phyloP scores from a whole-genome alignment of 805 yeast genomes.

The Barnettozyma salicaria region DNA sequence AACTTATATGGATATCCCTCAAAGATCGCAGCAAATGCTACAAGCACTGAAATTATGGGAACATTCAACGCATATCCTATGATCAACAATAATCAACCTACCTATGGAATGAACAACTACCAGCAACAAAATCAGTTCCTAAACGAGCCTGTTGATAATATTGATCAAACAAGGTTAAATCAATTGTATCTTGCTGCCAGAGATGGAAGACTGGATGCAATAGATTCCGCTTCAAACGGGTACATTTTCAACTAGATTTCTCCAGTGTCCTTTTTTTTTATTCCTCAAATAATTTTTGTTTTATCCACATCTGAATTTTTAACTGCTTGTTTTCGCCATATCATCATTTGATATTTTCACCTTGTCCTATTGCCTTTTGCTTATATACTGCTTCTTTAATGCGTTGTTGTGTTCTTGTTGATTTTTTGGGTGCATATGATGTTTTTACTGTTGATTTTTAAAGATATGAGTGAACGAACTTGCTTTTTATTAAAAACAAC shows the following conservation, averaged over 20 bases:
- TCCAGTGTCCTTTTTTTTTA: neutral
- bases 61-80: constrained; percentile 6
- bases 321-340: neutral
- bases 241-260: constrained; percentile 7
- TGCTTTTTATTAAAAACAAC: no score
- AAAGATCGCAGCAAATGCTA: constrained; percentile 3
- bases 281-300: neutral
- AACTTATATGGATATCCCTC: constrained; percentile 20
- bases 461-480: no score
- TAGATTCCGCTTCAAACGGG: constrained; percentile 44
- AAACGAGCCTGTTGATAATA: constrained; percentile 31
- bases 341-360: neutral
- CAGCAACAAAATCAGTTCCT: constrained; percentile 15
- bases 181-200: constrained; percentile 50
- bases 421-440: neutral
- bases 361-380: neutral
- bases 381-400: neutral
- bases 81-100: constrained; percentile 3
- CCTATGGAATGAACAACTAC: constrained; percentile 18
- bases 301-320: neutral
- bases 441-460: neutral
- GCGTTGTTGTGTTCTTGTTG: neutral
- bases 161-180: constrained; percentile 38
- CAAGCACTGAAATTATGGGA: neutral
- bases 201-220: constrained; percentile 47